Base-by-base conservation (phyloP, 2,329 filamentous ascomycete species). In the Colletotrichum sp. region DNA sequence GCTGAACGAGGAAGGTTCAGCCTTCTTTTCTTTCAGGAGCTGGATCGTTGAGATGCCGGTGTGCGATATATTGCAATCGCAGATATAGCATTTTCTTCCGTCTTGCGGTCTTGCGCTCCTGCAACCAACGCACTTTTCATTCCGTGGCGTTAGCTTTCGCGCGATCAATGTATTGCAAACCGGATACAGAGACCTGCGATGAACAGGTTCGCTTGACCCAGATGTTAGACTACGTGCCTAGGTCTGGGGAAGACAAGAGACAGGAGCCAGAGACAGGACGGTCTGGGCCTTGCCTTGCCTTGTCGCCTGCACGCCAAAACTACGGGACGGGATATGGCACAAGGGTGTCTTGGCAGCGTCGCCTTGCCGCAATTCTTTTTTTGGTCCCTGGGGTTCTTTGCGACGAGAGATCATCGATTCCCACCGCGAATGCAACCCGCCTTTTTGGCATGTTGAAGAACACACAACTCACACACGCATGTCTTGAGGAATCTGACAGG, bases 21-120 rank as follows among this genome's bases (percentile, higher is more conserved):
- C 32, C 29, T 11, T 22, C n/a, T 29, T 44, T 44, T 19, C 19
- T n/a, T 13, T 34, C 30, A 72, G 55, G 73, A 73, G 69, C 73
- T 69, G 73, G 69, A 44, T 59, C 36, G 34, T 36, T 22, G 59
- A 44, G 69, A 16, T 57, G 69, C 73, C 69, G 64, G 70, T 65
- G 64, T 76, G 70, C 64, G 44, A 49, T 76, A 52, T 32, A 76
- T 69, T 59, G 61, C 44, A 73, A 36, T 57, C 25, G 32, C 34
- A 30, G n/a, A 15, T 22, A 19, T 44, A 36, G 44, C 19, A 49
- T 49, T 49, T 49, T 49, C 19, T n/a, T 36, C 34, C 34, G 15
- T 29, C 27, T 27, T n/a, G n/a, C n/a, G n/a, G n/a, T n/a, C n/a
- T n/a, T n/a, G n/a, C n/a, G n/a, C n/a, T n/a, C n/a, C n/a, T n/a